A percentile compares a stretch with the other conserved stretches of the same genome.
phyloP scores from a whole-genome alignment of 192 early-diverging fungal genomes.

The Kickxella alabastrina region DNA sequence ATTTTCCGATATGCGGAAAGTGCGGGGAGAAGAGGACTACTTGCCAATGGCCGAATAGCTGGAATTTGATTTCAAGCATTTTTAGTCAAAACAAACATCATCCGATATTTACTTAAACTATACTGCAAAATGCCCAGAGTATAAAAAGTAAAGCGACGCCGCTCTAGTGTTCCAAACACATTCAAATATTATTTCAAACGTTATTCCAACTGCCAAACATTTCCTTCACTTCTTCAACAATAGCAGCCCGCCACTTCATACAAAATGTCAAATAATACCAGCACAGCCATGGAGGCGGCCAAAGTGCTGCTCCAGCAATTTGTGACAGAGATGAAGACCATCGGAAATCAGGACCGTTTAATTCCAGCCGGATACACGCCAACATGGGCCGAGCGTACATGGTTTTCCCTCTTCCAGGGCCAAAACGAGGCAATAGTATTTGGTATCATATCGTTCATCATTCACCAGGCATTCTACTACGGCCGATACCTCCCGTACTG shows the following conservation, averaged over 20 bases:
- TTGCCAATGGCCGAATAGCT: no score
- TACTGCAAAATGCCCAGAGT: neutral
- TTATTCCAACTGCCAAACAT: neutral
- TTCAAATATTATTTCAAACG: no score
- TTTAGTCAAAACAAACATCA: neutral
- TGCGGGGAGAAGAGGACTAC: no score
- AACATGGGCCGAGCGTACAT: conserved; percentile 55
- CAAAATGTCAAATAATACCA: neutral
- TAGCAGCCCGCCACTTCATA: neutral
- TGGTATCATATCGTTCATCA: conserved; percentile 67
- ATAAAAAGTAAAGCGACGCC: neutral
- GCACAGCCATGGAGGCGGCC: neutral
- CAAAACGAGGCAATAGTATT: conserved; percentile 66
- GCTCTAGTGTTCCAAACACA: no score
- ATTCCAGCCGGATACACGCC: conserved; percentile 21
- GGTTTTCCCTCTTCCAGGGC: conserved; percentile 62
- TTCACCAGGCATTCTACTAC: conserved; percentile 91
- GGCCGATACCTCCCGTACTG: conserved; percentile 79
- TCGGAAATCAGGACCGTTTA: conserved; percentile 6
- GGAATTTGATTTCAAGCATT: no score
- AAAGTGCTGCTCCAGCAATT: conserved; percentile 19
- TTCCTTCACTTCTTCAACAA: neutral
- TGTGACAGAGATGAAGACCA: conserved; percentile 18
- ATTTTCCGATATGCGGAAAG: neutral
- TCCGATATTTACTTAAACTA: neutral